phyloP scores from a whole-genome alignment of 257 asterid species.

The Salvia miltiorrhiza region DNA sequence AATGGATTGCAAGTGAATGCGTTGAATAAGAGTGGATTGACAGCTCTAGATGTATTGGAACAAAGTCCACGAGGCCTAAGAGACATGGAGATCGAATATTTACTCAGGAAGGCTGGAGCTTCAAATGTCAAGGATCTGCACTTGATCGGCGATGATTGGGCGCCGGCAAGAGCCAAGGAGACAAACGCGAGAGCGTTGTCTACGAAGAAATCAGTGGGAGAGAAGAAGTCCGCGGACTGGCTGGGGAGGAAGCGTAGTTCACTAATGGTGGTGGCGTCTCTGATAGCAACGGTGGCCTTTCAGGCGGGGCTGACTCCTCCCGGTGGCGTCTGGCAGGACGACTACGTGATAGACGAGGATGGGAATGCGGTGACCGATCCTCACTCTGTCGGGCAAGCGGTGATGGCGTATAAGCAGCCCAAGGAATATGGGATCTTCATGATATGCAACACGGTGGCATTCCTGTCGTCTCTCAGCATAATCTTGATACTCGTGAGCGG shows the following conservation, averaged over 20 bases:
- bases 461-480: constrained; percentile 30
- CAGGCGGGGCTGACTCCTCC: constrained; percentile 40
- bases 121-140: constrained; percentile 24
- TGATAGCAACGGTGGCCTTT: constrained; percentile 36
- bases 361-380: constrained; percentile 24
- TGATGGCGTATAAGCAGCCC: constrained; percentile 27
- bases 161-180: constrained; percentile 1
- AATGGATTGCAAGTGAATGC: constrained; percentile 37
- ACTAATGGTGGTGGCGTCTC: constrained; percentile 36
- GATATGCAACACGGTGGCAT: constrained; percentile 34
- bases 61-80: constrained; percentile 40
- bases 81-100: constrained; percentile 38
- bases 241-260: constrained; percentile 30
- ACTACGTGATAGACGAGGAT: constrained; percentile 20
- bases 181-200: background rate
- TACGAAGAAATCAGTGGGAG: constrained; percentile 1
- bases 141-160: constrained; percentile 17
- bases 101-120: constrained; percentile 32
- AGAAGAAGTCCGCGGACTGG: constrained; percentile 30
- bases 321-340: constrained; percentile 36
- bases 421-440: constrained; percentile 25
- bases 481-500: constrained; percentile 33
- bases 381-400: constrained; percentile 28
- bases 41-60: constrained; percentile 35
- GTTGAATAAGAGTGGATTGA: constrained; percentile 24